Conservation (phyloP, 441 rosid species). For the Syzygium malaccense region DNA sequence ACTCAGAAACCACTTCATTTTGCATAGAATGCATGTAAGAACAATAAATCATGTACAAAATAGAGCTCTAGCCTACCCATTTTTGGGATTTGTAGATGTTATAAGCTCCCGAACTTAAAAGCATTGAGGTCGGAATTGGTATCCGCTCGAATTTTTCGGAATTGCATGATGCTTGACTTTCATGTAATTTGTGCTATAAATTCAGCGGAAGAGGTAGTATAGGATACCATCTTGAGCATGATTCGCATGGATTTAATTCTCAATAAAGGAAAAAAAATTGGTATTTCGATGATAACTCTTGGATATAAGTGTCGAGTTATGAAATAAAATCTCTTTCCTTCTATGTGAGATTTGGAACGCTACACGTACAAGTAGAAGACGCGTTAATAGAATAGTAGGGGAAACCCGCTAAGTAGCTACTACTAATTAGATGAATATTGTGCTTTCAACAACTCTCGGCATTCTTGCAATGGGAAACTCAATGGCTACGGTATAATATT, state of each 20-base stretch:
- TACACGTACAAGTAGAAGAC: not conserved
- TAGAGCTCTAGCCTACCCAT: not conserved
- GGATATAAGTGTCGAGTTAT: not conserved
- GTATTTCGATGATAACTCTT: not conserved
- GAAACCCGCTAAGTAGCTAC: not conserved
- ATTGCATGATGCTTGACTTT: not conserved
- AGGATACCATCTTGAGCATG: accelerated
- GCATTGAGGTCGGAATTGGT: not conserved
- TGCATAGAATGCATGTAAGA: not conserved
- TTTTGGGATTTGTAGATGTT: not conserved
- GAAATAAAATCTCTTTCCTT: no score
- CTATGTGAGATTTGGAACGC: not conserved
- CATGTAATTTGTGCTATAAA: not conserved
- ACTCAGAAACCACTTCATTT: not conserved
- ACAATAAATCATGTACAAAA: not conserved
- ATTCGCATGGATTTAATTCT: not conserved
- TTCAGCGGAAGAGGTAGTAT: not conserved
- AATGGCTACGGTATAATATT: not conserved
- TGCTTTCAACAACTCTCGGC: not conserved
- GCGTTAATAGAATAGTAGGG: not conserved
- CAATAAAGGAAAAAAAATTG: not conserved
- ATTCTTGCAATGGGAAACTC: not conserved
- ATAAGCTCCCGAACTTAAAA: not conserved
- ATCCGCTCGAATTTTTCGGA: not conserved
- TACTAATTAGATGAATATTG: not conserved